A percentile compares a stretch with the other conserved stretches of the same genome.
These are phyloP conservation scores for Cenchrus americanus DNA, from an alignment of 176 grass and related monocot species.

Conservation along the genomic window DNA sequence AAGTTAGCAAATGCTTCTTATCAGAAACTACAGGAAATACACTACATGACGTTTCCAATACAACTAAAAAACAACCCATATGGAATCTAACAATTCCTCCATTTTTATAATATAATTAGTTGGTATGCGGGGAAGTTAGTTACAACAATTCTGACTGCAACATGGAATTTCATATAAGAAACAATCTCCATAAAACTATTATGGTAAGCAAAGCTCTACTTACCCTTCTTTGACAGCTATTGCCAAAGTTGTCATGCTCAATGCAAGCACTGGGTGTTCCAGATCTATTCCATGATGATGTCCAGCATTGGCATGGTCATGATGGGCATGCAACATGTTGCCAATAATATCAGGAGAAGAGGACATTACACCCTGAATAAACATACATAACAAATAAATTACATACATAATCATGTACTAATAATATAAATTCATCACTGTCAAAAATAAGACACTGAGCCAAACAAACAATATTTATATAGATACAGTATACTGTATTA, in stretches of 20 bases:
- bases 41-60: neutral
- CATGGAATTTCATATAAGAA: neutral
- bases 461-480: slow-evolving; percentile 5
- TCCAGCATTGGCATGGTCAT: slow-evolving; percentile 52
- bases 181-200: neutral
- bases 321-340: slow-evolving; percentile 38
- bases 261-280: slow-evolving; percentile 83
- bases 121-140: neutral
- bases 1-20: neutral
- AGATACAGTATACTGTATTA: slow-evolving; percentile 15
- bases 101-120: neutral
- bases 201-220: slow-evolving; percentile 9
- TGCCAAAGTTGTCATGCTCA: slow-evolving; percentile 80
- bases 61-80: slow-evolving; percentile 22
- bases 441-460: slow-evolving; percentile 1
- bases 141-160: neutral
- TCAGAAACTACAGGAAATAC: slow-evolving; percentile 15
- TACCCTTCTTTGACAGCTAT: slow-evolving; percentile 99
- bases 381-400: slow-evolving; percentile 22
- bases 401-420: slow-evolving; percentile 27
- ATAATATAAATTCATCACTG: neutral
- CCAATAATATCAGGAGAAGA: slow-evolving; percentile 65
- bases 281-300: slow-evolving; percentile 95
- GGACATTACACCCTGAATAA: slow-evolving; percentile 74
- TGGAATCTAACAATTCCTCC: neutral